Evolutionary conservation across 2,329 filamentous ascomycete species (phyloP).

Genomic region (Aspergillus felis): DNA sequence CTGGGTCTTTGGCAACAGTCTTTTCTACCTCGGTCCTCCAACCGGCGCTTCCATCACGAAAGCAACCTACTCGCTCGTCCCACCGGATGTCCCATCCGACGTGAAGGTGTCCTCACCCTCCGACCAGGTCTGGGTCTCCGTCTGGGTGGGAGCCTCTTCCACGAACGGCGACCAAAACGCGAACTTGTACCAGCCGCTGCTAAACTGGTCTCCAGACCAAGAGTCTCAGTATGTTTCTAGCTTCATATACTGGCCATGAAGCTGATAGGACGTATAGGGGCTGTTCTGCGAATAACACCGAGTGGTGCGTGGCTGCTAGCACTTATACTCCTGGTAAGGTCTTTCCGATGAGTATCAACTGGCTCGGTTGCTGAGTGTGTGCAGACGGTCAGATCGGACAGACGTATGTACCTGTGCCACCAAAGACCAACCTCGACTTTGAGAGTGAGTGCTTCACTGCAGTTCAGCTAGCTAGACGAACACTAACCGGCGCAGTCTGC

Average conservation of each 20-base stretch:
- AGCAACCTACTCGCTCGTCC: slow-evolving; percentile 15
- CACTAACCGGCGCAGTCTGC: slow-evolving; percentile 1
- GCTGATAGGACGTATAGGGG: slow-evolving; percentile 5
- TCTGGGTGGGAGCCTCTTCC: slow-evolving; percentile 15
- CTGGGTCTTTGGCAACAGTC: slow-evolving; percentile 14
- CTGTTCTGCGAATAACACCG: slow-evolving; percentile 8
- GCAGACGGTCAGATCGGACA: slow-evolving; percentile 14
- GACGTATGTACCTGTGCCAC: slow-evolving; percentile 12
- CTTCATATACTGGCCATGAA: no score
- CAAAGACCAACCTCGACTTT: slow-evolving; percentile 10
- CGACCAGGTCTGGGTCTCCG: slow-evolving; percentile 15
- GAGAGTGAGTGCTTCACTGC: slow-evolving; percentile 8
- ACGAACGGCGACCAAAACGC: slow-evolving; percentile 6
- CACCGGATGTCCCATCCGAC: slow-evolving; percentile 9
- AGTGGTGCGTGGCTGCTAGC: slow-evolving; percentile 19
- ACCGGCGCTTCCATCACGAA: slow-evolving; percentile 15
- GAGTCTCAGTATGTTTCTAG: slow-evolving; percentile 11
- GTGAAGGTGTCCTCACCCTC: slow-evolving; percentile 1
- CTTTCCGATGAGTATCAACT: not conserved
- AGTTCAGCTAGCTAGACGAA: no score
- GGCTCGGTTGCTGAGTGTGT: no score
- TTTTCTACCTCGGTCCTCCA: slow-evolving; percentile 16
- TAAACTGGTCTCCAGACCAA: slow-evolving; percentile 17
- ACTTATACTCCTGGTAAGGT: slow-evolving; percentile 15
- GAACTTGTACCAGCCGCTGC: slow-evolving; percentile 15